Percentiles rank a stretch among this genome's conserved stretches.
Evolutionary conservation across 78 protist genomes (phyloP).

Genomic region (Speleostelium caveatum): DNA sequence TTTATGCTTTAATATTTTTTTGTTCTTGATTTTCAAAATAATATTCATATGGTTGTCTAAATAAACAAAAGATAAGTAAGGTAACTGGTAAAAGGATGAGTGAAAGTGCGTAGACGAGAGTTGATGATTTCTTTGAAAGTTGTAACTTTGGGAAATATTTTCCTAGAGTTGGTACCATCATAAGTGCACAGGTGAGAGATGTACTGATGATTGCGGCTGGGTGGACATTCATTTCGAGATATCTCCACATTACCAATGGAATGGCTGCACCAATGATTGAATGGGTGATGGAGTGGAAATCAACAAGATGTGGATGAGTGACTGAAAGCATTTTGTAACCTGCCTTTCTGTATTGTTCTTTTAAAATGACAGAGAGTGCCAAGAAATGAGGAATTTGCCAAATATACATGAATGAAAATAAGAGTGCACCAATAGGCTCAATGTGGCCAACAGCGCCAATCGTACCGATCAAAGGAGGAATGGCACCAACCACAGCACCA

Average conservation of each 20-base stretch:
- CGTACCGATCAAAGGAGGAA: constrained; percentile 97
- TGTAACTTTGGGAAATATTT: background rate
- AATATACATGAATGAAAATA: constrained; percentile 73
- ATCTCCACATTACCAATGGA: constrained; percentile 2
- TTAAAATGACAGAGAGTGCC: constrained; percentile 87
- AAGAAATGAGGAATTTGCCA: constrained; percentile 98
- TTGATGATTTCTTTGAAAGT: background rate
- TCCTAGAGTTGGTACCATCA: background rate
- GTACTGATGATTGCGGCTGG: background rate
- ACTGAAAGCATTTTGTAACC: constrained; percentile 88
- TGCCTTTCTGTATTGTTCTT: constrained; percentile 56
- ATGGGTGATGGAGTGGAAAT: constrained; percentile 32
- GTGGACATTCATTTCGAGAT: constrained; percentile 7
- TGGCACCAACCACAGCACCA: constrained; percentile 96
- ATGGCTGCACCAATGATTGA: constrained; percentile 26
- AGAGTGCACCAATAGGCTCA: constrained; percentile 39
- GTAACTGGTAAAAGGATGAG: constrained; percentile 38
- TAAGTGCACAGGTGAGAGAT: background rate
- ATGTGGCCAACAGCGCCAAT: constrained; percentile 51
- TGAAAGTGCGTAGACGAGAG: constrained; percentile 1
- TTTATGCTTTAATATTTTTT: too few relatives aligned
- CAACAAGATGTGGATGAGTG: constrained; percentile 60
- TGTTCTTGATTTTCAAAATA: too few relatives aligned
- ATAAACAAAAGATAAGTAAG: constrained; percentile 5
- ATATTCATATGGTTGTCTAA: constrained; percentile 36